A percentile compares a stretch with the other conserved stretches of the same genome.
These are phyloP conservation scores for Pseudisothecium myosuroides DNA, from an alignment of 225 moss, liverwort and hornwort genomes.

Conservation along the genomic window DNA sequence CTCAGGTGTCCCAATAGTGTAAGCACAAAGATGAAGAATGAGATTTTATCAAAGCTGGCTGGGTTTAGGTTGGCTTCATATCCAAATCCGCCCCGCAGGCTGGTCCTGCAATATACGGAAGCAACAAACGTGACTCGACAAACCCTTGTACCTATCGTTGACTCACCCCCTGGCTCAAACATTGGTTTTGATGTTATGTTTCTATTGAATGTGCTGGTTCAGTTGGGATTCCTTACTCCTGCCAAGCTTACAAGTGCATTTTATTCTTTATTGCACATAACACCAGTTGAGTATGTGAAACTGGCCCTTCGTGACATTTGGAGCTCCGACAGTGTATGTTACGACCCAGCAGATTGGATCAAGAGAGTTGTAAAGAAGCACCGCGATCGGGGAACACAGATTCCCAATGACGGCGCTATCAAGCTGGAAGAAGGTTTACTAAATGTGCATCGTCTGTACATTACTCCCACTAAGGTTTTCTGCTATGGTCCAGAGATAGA, in stretches of 20 bases:
- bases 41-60: slow-evolving; percentile 21
- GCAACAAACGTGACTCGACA: slow-evolving; percentile 23
- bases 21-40: not conserved
- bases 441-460: slow-evolving; percentile 46
- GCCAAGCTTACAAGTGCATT: slow-evolving; percentile 29
- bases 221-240: slow-evolving; percentile 39
- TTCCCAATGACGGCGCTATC: slow-evolving; percentile 18
- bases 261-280: slow-evolving; percentile 22
- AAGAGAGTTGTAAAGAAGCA: slow-evolving; percentile 8
- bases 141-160: slow-evolving; percentile 53
- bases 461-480: slow-evolving; percentile 63
- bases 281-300: not conserved
- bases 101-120: slow-evolving; percentile 4
- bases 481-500: slow-evolving; percentile 59
- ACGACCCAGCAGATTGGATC: slow-evolving; percentile 16
- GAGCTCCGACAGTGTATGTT: not conserved
- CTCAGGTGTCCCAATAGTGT: slow-evolving; percentile 10
- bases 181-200: slow-evolving; percentile 55
- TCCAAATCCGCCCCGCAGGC: not conserved
- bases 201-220: slow-evolving; percentile 55
- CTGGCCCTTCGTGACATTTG: slow-evolving; percentile 8
- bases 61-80: slow-evolving; percentile 16
- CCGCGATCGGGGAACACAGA: not conserved
- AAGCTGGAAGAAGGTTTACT: slow-evolving; percentile 35
- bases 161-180: slow-evolving; percentile 9